Percentiles rank a stretch among this genome's conserved stretches.
These are phyloP conservation scores for Trypanosoma avium DNA, from an alignment of 208 protist species.

Conservation along the genomic window DNA sequence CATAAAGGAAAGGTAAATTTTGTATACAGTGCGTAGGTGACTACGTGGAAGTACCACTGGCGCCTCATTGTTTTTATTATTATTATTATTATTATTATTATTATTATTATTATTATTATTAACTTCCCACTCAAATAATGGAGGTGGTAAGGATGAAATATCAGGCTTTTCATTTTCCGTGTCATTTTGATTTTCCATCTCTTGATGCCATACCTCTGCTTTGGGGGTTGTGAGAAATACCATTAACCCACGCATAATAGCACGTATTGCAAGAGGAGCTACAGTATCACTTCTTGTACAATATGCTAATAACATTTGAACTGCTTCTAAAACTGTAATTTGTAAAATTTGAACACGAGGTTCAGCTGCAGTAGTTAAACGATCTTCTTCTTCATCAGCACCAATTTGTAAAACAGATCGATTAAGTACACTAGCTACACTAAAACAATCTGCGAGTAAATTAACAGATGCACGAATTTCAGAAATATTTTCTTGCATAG, in stretches of 20 bases:
- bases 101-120: no score
- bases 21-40: slow-evolving; percentile 81
- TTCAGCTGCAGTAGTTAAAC: slow-evolving; percentile 65
- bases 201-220: slow-evolving; percentile 40
- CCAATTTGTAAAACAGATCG: slow-evolving; percentile 53
- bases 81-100: no score
- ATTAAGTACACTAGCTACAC: slow-evolving; percentile 60
- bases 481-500: slow-evolving; percentile 26
- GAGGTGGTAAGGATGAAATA: slow-evolving; percentile 5
- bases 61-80: slow-evolving; percentile 7
- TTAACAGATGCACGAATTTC: slow-evolving; percentile 43
- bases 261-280: slow-evolving; percentile 45
- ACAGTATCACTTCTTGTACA: slow-evolving; percentile 41
- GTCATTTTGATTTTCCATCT: no score
- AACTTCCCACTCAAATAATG: slow-evolving; percentile 26
- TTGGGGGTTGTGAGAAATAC: slow-evolving; percentile 65
- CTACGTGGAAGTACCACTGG: slow-evolving; percentile 56
- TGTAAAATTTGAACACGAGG: slow-evolving; percentile 71
- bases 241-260: slow-evolving; percentile 56
- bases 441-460: slow-evolving; percentile 61
- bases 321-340: slow-evolving; percentile 39
- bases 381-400: slow-evolving; percentile 52
- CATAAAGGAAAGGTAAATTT: slow-evolving; percentile 68
- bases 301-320: slow-evolving; percentile 58
- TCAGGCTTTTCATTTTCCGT: slow-evolving; percentile 23